Evolutionary conservation across 495 filamentous ascomycete species (phyloP).

Genomic region (Bryoglossum gracile): DNA sequence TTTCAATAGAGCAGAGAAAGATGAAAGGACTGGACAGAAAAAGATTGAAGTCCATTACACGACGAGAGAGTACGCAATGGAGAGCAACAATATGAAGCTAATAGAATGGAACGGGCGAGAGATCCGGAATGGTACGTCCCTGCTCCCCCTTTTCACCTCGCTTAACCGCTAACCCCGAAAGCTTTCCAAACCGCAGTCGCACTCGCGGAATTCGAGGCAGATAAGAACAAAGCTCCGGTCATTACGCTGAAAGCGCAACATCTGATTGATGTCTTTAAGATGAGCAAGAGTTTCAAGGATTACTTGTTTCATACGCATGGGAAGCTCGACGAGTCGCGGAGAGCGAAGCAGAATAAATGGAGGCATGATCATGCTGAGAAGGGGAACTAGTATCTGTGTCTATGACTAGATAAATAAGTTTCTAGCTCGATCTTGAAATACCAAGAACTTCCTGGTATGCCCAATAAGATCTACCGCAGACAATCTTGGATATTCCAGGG

Average conservation of each 20-base stretch:
- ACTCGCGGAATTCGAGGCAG: neutral
- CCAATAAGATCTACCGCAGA: too few species aligned
- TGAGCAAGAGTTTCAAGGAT: neutral
- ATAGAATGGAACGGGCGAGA: neutral
- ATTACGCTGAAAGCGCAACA: neutral
- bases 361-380: neutral
- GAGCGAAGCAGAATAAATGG: neutral
- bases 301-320: neutral
- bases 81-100: neutral
- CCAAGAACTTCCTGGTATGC: too few species aligned
- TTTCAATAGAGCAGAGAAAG: neutral
- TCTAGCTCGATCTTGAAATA: too few species aligned
- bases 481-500: too few species aligned
- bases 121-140: neutral
- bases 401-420: too few species aligned
- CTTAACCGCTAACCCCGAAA: neutral
- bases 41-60: neutral
- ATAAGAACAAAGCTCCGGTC: neutral
- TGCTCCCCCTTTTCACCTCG: neutral
- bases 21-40: constrained; percentile 7
- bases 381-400: neutral
- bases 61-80: neutral
- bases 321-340: neutral
- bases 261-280: neutral
- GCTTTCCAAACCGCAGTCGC: neutral